These are phyloP conservation scores for Diaporthe ampelina DNA, from an alignment of 2,329 filamentous ascomycete genomes.

Conservation along the genomic window DNA sequence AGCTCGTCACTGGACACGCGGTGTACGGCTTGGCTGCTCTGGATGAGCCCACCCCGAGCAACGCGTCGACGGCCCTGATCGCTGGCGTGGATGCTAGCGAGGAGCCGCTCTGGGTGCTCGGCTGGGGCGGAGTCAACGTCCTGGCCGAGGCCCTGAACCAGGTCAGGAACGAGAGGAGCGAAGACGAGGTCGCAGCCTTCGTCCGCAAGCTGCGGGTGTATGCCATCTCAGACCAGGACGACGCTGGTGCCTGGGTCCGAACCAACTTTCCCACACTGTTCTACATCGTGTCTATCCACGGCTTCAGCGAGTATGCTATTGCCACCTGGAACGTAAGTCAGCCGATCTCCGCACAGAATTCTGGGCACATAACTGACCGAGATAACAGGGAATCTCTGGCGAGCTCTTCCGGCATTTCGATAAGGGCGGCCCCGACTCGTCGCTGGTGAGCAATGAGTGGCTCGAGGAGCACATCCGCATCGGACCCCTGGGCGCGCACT, in stretches of 20 bases:
- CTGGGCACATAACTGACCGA: not conserved
- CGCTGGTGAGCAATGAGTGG: constrained; percentile 60
- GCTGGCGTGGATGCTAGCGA: constrained; percentile 54
- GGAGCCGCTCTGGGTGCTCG: constrained; percentile 61
- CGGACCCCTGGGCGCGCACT: constrained; percentile 55
- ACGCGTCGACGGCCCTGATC: constrained; percentile 52
- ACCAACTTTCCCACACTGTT: constrained; percentile 62
- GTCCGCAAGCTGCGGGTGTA: constrained; percentile 58
- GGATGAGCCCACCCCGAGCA: constrained; percentile 48
- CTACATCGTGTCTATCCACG: constrained; percentile 64
- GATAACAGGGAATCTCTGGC: constrained; percentile 58
- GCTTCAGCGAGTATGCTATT: constrained; percentile 62
- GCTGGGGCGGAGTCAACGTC: constrained; percentile 65
- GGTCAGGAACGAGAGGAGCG: constrained; percentile 50
- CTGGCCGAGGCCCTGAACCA: constrained; percentile 61
- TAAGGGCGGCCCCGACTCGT: constrained; percentile 59
- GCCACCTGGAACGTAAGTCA: constrained; percentile 58
- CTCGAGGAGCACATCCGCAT: constrained; percentile 61
- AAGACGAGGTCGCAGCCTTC: constrained; percentile 51
- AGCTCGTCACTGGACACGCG: constrained; percentile 56
- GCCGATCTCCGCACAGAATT: not conserved
- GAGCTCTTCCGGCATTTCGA: constrained; percentile 62
- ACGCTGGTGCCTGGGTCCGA: constrained; percentile 66
- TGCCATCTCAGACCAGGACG: constrained; percentile 67
- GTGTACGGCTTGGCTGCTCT: constrained; percentile 54